Evolutionary conservation across 148 eudicot species (phyloP).

Genomic region (Nepenthes gracilis): DNA sequence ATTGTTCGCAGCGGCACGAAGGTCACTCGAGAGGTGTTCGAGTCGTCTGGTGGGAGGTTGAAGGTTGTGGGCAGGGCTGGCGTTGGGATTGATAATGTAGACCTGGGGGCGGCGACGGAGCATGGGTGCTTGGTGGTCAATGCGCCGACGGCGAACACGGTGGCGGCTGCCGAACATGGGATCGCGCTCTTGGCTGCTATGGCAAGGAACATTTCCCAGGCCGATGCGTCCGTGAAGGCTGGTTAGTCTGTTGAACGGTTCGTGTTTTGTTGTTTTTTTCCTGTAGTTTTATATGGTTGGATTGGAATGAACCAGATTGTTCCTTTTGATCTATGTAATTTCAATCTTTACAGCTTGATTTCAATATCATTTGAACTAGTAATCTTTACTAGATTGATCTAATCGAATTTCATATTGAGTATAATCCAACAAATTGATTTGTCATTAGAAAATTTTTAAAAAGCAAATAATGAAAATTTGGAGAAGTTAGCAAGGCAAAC

Average conservation of each 20-base stretch:
- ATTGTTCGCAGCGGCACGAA: constrained; percentile 87
- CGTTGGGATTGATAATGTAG: constrained; percentile 97
- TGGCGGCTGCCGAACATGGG: constrained; percentile 98
- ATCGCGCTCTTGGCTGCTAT: constrained; percentile 80
- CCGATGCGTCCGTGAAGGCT: constrained; percentile 87
- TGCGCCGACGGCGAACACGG: constrained; percentile 94
- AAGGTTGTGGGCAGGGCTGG: constrained; percentile 97
- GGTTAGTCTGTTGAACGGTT: constrained; percentile 37
- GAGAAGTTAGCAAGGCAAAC: too few species aligned
- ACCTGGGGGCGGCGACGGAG: constrained; percentile 93
- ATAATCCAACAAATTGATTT: too few species aligned
- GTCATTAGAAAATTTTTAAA: too few species aligned
- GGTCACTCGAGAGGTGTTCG: constrained; percentile 83
- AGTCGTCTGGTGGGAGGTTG: constrained; percentile 72
- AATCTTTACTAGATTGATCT: too few species aligned
- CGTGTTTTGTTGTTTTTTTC: constrained; percentile 15
- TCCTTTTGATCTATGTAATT: constrained; percentile 3
- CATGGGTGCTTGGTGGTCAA: constrained; percentile 95
- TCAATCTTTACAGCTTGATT: neutral
- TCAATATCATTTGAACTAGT: too few species aligned
- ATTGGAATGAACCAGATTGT: neutral
- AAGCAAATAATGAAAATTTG: too few species aligned
- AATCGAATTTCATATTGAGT: too few species aligned
- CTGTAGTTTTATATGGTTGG: neutral
- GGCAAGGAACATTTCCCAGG: constrained; percentile 93